These are phyloP conservation scores for Polychaeton citri DNA, from an alignment of 2,329 filamentous ascomycete genomes.

Conservation along the genomic window DNA sequence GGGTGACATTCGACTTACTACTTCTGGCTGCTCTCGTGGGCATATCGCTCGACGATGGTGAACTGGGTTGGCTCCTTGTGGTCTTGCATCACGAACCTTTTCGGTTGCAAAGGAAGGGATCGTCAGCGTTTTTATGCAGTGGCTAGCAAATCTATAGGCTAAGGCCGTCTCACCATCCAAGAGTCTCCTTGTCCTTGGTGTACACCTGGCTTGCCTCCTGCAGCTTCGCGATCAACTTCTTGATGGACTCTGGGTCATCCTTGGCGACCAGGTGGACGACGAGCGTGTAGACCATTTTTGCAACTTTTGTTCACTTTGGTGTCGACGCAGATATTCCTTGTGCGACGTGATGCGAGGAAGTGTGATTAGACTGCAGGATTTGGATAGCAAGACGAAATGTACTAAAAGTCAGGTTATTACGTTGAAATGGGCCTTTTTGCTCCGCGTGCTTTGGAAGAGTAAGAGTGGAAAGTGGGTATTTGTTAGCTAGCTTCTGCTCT, in stretches of 20 bases:
- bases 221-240: slow-evolving; percentile 57
- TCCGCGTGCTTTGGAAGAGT: too few relatives aligned
- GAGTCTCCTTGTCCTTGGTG: slow-evolving; percentile 54
- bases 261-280: slow-evolving; percentile 60
- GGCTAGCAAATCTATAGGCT: too few relatives aligned
- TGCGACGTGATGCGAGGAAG: too few relatives aligned
- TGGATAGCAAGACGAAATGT: too few relatives aligned
- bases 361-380: too few relatives aligned
- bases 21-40: slow-evolving; percentile 42
- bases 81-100: slow-evolving; percentile 70
- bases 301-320: neutral
- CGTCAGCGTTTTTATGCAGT: too few relatives aligned
- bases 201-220: slow-evolving; percentile 63
- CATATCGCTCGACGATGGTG: slow-evolving; percentile 63
- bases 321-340: too few relatives aligned
- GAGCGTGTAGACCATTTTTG: slow-evolving; percentile 54
- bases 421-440: too few relatives aligned
- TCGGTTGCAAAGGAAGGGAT: too few relatives aligned
- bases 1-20: slow-evolving; percentile 22
- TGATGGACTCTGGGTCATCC: slow-evolving; percentile 47
- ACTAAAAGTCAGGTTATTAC: too few relatives aligned
- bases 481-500: too few relatives aligned
- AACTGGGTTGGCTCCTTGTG: slow-evolving; percentile 37
- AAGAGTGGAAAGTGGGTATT: too few relatives aligned
- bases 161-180: slow-evolving; percentile 19